These are phyloP conservation scores for Amanita pseudoporphyria DNA, from an alignment of 768 basidiomycete genomes.

Conservation along the genomic window DNA sequence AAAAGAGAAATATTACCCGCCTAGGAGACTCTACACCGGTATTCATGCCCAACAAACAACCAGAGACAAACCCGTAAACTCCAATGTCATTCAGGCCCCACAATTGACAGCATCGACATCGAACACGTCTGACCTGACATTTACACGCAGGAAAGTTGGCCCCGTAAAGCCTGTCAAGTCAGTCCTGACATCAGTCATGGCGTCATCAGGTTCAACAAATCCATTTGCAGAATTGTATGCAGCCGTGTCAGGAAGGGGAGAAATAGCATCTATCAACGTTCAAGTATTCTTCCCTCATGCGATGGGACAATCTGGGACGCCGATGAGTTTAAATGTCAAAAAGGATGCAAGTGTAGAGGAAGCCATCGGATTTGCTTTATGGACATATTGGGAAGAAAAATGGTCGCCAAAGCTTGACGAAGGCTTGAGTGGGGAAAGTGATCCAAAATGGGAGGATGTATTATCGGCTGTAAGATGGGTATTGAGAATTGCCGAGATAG, in stretches of 20 bases:
- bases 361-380: conserved; percentile 87
- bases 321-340: conserved; percentile 67
- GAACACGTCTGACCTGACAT: conserved; percentile 25
- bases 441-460: conserved; percentile 45
- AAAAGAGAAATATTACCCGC: conserved; percentile 10
- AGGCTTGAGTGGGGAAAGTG: conserved; percentile 47
- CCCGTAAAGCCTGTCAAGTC: conserved; percentile 42
- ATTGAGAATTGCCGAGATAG: conserved; percentile 87
- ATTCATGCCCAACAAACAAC: conserved; percentile 8
- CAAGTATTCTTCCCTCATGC: conserved; percentile 84
- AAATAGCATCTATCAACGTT: conserved; percentile 52
- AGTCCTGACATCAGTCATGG: conserved; percentile 66
- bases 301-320: conserved; percentile 43
- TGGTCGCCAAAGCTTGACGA: conserved; percentile 74
- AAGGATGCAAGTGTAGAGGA: conserved; percentile 92
- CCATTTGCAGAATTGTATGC: conserved; percentile 87
- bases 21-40: conserved; percentile 8
- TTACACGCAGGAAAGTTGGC: conserved; percentile 41
- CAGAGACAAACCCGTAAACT: background rate
- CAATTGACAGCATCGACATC: conserved; percentile 11
- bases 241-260: conserved; percentile 70
- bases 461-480: conserved; percentile 86
- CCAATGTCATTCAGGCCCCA: conserved; percentile 1
- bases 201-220: conserved; percentile 60
- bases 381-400: conserved; percentile 88